These are phyloP conservation scores for Jaltomata sinuosa DNA, from an alignment of 257 asterid genomes.

Conservation along the genomic window DNA sequence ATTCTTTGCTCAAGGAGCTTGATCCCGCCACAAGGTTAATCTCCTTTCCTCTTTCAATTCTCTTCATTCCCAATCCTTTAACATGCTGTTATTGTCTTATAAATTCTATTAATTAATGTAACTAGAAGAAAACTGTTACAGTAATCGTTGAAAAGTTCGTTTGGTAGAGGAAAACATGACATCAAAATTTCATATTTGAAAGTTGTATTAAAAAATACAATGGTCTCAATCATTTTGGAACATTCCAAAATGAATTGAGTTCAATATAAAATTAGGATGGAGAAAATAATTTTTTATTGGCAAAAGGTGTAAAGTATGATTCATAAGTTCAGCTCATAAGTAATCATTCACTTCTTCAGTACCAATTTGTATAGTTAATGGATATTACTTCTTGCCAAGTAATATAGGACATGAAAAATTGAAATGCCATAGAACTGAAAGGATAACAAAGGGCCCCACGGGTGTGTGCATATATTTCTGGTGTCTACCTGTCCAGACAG, in stretches of 20 bases:
- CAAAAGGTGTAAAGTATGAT: background rate
- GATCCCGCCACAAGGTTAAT: constrained; percentile 93
- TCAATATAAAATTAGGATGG: background rate
- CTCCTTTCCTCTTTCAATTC: background rate
- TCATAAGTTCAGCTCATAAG: background rate
- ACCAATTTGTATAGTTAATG: background rate
- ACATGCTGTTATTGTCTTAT: background rate
- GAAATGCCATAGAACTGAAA: background rate
- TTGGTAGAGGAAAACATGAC: background rate
- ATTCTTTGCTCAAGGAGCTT: constrained; percentile 66
- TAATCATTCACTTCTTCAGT: background rate
- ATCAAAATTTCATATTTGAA: background rate
- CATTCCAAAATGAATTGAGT: background rate
- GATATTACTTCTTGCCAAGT: background rate
- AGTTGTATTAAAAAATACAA: background rate
- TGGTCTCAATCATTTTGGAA: background rate
- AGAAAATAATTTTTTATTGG: background rate
- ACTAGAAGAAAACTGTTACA: background rate
- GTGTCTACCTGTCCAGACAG: background rate
- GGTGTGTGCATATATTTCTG: background rate
- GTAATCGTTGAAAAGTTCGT: background rate
- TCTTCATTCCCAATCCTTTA: background rate
- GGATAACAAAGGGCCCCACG: background rate
- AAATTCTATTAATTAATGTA: background rate
- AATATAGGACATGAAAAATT: background rate